phyloP scores from a whole-genome alignment of 352 stramenopile species.

The Phytophthora sp. region DNA sequence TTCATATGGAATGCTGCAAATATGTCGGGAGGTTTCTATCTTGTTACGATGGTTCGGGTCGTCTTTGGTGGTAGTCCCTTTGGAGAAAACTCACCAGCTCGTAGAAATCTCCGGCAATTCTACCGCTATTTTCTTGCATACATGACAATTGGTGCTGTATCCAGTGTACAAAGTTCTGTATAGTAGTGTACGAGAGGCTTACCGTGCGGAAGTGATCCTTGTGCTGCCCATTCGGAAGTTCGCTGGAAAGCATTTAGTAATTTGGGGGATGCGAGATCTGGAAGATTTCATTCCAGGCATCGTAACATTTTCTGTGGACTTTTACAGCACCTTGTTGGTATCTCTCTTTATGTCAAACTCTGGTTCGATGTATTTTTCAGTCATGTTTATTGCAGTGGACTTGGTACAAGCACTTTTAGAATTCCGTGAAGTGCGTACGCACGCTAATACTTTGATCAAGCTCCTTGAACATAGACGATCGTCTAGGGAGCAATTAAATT shows the following conservation, averaged over 20 bases:
- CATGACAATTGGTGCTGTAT: not conserved
- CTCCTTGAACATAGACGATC: not conserved
- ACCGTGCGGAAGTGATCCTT: not conserved
- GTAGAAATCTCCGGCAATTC: not conserved
- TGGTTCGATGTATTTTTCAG: not conserved
- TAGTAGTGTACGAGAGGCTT: not conserved
- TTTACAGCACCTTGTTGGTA: not conserved
- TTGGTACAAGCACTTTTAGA: conserved; percentile 1
- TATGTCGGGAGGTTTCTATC: not conserved
- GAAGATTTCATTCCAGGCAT: not conserved
- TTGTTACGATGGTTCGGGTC: not conserved
- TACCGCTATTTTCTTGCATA: not conserved
- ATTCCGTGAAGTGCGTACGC: conserved; percentile 2
- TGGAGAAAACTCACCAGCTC: not conserved
- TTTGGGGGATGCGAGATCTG: not conserved
- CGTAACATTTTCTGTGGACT: not conserved
- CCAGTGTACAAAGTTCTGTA: not conserved
- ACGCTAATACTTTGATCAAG: not conserved
- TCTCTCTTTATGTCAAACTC: not conserved
- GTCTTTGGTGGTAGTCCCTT: not conserved
- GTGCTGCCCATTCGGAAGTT: not conserved
- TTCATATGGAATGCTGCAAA: not conserved
- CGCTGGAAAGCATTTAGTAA: not conserved
- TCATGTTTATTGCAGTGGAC: not conserved
- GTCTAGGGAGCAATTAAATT: not conserved